These are phyloP conservation scores for Withania somnifera DNA, from an alignment of 305 asterid species.

Conservation along the genomic window DNA sequence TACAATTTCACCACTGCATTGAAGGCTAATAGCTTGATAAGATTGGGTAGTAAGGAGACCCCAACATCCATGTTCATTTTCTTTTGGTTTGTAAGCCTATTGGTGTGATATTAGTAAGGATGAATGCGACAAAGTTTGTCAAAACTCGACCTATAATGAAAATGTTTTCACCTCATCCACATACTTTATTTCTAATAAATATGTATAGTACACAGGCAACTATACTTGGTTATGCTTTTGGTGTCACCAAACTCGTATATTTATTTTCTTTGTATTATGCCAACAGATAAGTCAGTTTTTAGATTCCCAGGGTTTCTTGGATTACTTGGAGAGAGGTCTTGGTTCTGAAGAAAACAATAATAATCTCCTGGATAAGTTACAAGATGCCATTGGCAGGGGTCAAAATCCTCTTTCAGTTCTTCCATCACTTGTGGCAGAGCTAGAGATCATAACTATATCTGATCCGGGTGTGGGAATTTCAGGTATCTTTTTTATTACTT, in stretches of 20 bases:
- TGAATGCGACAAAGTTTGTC: neutral
- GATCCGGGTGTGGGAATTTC: conserved; percentile 41
- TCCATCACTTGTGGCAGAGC: conserved; percentile 36
- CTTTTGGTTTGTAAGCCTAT: neutral
- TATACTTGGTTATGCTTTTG: conserved; percentile 2
- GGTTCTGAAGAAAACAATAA: conserved; percentile 62
- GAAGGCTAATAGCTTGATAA: neutral
- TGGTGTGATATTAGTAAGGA: neutral
- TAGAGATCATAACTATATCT: conserved; percentile 66
- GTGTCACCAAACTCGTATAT: conserved; percentile 9
- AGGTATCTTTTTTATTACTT: conserved; percentile 29
- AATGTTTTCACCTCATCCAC: neutral
- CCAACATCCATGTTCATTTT: neutral
- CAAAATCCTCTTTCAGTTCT: conserved; percentile 73
- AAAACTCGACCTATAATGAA: neutral
- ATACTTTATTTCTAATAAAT: neutral
- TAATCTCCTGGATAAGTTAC: conserved; percentile 90
- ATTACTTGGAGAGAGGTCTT: conserved; percentile 84
- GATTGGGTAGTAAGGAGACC: neutral
- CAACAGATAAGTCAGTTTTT: conserved; percentile 84
- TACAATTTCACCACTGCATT: neutral
- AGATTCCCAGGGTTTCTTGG: conserved; percentile 94
- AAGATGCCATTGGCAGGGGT: conserved; percentile 94
- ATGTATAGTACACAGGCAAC: neutral
- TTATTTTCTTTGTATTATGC: conserved; percentile 15